Evolutionary conservation across 352 stramenopile species (phyloP).

Genomic region (Phytophthora vignae): DNA sequence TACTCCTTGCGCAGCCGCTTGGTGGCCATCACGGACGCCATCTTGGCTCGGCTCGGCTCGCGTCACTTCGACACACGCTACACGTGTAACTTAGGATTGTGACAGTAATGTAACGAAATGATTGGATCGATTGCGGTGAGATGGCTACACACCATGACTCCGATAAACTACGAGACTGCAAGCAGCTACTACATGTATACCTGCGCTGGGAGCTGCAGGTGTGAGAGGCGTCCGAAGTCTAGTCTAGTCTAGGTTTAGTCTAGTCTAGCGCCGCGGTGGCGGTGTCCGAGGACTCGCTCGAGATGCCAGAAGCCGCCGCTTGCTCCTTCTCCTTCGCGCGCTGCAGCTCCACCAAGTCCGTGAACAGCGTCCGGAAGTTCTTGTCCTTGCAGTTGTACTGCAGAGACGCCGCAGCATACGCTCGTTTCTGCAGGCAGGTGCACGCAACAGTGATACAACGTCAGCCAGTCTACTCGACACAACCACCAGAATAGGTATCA

Average conservation of each 20-base stretch:
- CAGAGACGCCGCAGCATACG: conserved; percentile 73
- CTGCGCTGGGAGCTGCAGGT: neutral
- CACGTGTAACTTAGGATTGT: conserved; percentile 13
- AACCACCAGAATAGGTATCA: neutral
- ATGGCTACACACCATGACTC: neutral
- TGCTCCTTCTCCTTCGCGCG: conserved; percentile 14
- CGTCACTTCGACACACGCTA: conserved; percentile 6
- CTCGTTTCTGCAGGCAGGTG: conserved; percentile 59
- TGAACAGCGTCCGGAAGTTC: conserved; percentile 86
- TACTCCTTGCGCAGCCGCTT: conserved; percentile 95
- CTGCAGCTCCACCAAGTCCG: conserved; percentile 80
- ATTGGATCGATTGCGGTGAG: conserved; percentile 1
- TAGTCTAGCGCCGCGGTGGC: conserved; percentile 22
- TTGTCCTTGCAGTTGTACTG: conserved; percentile 84
- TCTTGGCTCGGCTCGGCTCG: conserved; percentile 26
- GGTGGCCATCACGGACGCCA: conserved; percentile 86
- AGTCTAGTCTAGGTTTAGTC: conserved; percentile 8
- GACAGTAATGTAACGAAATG: conserved; percentile 3
- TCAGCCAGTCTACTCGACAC: neutral
- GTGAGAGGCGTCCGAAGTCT: neutral
- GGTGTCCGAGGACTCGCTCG: neutral
- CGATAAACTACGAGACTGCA: neutral
- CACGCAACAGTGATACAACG: neutral
- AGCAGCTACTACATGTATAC: conserved; percentile 19
- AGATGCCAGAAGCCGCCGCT: neutral